Evolutionary conservation across 108 stramenopile genomes (phyloP).

Genomic region (Cylindrotheca fusiformis): DNA sequence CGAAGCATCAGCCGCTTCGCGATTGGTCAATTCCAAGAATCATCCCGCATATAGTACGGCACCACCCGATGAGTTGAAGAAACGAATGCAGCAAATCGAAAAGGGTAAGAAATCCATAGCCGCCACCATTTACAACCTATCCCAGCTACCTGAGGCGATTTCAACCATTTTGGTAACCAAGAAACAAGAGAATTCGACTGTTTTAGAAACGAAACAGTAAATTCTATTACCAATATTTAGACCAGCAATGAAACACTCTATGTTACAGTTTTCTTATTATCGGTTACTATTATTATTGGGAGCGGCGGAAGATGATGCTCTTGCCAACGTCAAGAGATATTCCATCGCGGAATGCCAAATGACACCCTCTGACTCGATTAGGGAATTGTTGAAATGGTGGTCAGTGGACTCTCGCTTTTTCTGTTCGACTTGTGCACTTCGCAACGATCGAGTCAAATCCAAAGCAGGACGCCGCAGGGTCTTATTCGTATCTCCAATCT

Average conservation of each 20-base stretch:
- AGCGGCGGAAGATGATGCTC: constrained; percentile 1
- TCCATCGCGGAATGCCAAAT: constrained; percentile 9
- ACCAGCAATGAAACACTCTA: too few species aligned
- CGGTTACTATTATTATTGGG: background rate
- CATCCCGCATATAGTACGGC: constrained; percentile 52
- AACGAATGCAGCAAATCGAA: constrained; percentile 15
- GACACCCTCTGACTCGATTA: too few species aligned
- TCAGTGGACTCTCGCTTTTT: too few species aligned
- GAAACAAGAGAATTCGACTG: too few species aligned
- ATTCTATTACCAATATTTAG: too few species aligned
- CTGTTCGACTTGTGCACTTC: constrained; percentile 30
- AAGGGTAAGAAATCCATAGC: constrained; percentile 7
- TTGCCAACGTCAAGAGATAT: constrained; percentile 8
- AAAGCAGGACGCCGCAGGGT: constrained; percentile 12
- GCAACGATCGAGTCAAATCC: constrained; percentile 17
- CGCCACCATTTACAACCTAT: constrained; percentile 10
- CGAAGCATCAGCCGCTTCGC: constrained; percentile 6
- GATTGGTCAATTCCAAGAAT: background rate
- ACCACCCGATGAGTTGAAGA: constrained; percentile 32
- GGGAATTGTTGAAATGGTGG: too few species aligned
- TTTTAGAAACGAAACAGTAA: too few species aligned
- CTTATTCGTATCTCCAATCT: constrained; percentile 11
- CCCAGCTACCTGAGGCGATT: constrained; percentile 18
- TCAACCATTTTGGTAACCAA: background rate
- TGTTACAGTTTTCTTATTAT: too few species aligned